Percentiles rank a stretch among this genome's conserved stretches.
Conservation (phyloP, 2,329 filamentous ascomycete species). For the Elsinoe australis region DNA sequence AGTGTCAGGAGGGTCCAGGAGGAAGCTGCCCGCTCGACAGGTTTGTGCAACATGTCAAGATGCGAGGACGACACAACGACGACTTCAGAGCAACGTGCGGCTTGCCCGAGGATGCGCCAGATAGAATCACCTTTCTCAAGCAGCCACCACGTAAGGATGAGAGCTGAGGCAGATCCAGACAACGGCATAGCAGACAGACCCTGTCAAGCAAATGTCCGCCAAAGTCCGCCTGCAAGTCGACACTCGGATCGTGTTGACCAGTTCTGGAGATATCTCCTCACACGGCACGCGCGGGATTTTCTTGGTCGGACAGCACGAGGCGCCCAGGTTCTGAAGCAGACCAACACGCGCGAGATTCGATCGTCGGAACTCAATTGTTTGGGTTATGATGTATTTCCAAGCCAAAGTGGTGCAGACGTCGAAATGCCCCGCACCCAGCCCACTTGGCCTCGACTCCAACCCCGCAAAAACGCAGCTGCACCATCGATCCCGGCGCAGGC, state of each 20-base stretch:
- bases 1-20: slow-evolving; percentile 42
- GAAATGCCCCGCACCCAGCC: no score
- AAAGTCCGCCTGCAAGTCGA: no score
- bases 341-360: slow-evolving; percentile 3
- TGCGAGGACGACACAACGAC: slow-evolving; percentile 38
- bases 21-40: slow-evolving; percentile 40
- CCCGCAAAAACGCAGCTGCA: slow-evolving; percentile 1
- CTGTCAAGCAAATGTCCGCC: background rate
- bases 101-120: slow-evolving; percentile 34
- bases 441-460: background rate
- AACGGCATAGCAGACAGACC: background rate
- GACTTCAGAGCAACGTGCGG: slow-evolving; percentile 45
- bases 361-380: slow-evolving; percentile 5
- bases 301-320: no score
- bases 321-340: background rate
- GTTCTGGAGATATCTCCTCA: no score
- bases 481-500: background rate
- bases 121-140: slow-evolving; percentile 44
- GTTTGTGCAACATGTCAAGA: slow-evolving; percentile 37
- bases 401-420: slow-evolving; percentile 1
- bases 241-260: slow-evolving; percentile 10
- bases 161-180: background rate
- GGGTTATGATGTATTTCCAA: slow-evolving; percentile 11
- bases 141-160: slow-evolving; percentile 28
- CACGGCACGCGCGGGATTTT: slow-evolving; percentile 1